These are phyloP conservation scores for rapeseed (Brassica napus) DNA, from an alignment of 345 rosid genomes.

Conservation along the genomic window DNA sequence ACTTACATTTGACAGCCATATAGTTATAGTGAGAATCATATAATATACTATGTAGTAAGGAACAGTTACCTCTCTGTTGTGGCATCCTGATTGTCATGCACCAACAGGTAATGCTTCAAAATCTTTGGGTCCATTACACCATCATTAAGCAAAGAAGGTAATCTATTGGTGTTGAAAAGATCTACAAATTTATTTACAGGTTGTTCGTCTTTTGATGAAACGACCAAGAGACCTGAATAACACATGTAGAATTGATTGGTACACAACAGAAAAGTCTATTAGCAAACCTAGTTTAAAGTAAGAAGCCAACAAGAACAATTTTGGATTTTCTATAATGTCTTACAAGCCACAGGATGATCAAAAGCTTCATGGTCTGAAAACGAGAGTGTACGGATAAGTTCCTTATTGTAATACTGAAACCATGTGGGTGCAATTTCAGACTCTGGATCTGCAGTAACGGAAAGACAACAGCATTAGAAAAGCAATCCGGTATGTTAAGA, in stretches of 20 bases:
- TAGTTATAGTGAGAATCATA: slow-evolving; percentile 13
- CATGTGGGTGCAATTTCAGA: slow-evolving; percentile 78
- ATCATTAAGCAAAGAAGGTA: slow-evolving; percentile 82
- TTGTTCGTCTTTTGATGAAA: slow-evolving; percentile 89
- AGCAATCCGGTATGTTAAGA: not conserved
- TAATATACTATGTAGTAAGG: not conserved
- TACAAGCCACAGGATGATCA: slow-evolving; percentile 99
- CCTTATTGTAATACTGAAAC: slow-evolving; percentile 81
- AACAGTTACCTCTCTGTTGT: slow-evolving; percentile 64
- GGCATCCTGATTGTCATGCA: slow-evolving; percentile 91
- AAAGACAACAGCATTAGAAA: slow-evolving; percentile 20
- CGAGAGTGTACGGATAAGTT: slow-evolving; percentile 62
- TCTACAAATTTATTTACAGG: slow-evolving; percentile 81
- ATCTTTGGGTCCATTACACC: slow-evolving; percentile 95
- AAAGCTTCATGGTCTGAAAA: slow-evolving; percentile 96
- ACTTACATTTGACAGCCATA: slow-evolving; percentile 9
- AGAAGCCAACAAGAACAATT: not conserved
- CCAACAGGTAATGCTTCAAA: slow-evolving; percentile 77
- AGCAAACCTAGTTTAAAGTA: slow-evolving; percentile 23
- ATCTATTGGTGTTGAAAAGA: slow-evolving; percentile 75
- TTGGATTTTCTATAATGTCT: slow-evolving; percentile 40
- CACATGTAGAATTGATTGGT: slow-evolving; percentile 12
- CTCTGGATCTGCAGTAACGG: slow-evolving; percentile 58
- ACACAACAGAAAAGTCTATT: slow-evolving; percentile 9
- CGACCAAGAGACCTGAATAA: slow-evolving; percentile 83